Conservation (phyloP, 2,329 filamentous ascomycete genomes). For the Monilinia polystroma region DNA sequence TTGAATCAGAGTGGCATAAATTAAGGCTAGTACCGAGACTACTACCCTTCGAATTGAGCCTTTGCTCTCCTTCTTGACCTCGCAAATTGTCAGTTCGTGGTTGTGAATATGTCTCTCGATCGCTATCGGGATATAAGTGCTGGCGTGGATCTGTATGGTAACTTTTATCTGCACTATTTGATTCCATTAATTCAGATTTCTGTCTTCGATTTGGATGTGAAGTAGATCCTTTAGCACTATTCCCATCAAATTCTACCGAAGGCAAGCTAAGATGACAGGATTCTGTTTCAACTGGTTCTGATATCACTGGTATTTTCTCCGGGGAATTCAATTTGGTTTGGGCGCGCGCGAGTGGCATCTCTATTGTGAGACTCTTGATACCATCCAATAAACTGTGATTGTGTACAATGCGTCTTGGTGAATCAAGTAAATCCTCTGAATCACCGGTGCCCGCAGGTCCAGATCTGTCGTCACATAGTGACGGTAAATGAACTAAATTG, state of each 20-base stretch:
- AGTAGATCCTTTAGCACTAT: not conserved
- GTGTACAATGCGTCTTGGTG: not conserved
- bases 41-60: not conserved
- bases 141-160: not conserved
- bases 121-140: not conserved
- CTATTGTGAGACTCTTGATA: not conserved
- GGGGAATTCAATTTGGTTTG: not conserved
- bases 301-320: not conserved
- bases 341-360: not conserved
- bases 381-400: not conserved
- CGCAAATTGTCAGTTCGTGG: not conserved
- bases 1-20: too few relatives aligned
- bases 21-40: constrained; percentile 4
- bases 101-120: not conserved
- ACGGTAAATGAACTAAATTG: not conserved
- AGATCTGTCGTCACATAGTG: not conserved
- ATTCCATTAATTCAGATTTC: not conserved
- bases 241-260: not conserved
- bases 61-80: not conserved
- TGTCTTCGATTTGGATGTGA: not conserved
- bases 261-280: not conserved
- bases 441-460: not conserved
- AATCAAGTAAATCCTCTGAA: not conserved
- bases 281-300: not conserved
- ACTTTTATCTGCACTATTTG: too few relatives aligned